phyloP scores from a whole-genome alignment of 371 early-diverging fungal species.

The Mortierella polycephala region DNA sequence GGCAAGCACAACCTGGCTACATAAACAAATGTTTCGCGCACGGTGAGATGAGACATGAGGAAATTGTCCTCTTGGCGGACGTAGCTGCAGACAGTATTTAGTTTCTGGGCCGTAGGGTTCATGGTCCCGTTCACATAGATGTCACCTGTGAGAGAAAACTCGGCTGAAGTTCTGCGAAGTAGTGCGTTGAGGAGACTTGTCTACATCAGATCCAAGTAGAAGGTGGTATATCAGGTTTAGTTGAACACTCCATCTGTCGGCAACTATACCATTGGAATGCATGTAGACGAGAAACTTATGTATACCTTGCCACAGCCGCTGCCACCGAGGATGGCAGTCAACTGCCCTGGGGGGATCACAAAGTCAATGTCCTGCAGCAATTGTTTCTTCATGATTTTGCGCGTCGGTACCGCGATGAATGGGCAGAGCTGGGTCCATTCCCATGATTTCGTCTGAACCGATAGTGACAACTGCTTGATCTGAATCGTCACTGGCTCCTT shows the following conservation, averaged over 20 bases:
- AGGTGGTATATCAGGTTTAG: not conserved
- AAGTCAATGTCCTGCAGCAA: conserved; percentile 55
- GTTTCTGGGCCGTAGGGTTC: conserved; percentile 18
- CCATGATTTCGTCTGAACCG: too few species aligned
- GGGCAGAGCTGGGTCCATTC: too few species aligned
- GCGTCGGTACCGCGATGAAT: too few species aligned
- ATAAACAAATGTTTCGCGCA: conserved; percentile 55
- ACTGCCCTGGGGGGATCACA: conserved; percentile 54
- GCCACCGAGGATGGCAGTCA: conserved; percentile 71
- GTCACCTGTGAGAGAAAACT: conserved; percentile 3
- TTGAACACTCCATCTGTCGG: too few species aligned
- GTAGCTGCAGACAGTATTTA: conserved; percentile 38
- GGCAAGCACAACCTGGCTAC: conserved; percentile 40
- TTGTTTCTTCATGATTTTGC: not conserved
- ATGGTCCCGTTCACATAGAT: conserved; percentile 20
- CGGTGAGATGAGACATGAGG: conserved; percentile 54
- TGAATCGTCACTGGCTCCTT: too few species aligned
- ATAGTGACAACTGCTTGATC: too few species aligned
- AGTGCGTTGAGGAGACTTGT: conserved; percentile 64
- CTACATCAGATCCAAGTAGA: not conserved
- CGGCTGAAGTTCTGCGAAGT: conserved; percentile 4
- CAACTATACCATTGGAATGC: not conserved
- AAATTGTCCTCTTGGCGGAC: conserved; percentile 63
- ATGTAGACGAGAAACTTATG: too few species aligned
- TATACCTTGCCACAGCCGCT: conserved; percentile 70